Evolutionary conservation across 306 rosid species (phyloP), one percentile per base, ranked within the genome.

Genomic region (Sophora flavescens): DNA sequence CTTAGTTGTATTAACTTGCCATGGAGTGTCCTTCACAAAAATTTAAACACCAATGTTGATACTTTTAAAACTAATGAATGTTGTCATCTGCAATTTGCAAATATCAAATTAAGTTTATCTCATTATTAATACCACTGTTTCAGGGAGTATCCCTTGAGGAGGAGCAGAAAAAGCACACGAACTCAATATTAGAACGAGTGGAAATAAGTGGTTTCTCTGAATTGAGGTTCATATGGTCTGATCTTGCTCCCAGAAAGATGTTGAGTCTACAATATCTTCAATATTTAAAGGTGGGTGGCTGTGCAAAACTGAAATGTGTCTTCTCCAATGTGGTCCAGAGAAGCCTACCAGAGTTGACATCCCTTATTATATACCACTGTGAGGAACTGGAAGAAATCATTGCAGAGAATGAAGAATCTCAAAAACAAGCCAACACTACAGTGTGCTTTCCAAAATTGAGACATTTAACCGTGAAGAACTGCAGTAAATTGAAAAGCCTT

Each of bases 331-430:
- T 8, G 17, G 22, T 63, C 28, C 13, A 10, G 8, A 33, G 53
- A 62, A 51, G 54, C 73, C 72, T 75, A n/a, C 72, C 73, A 0
- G 64, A 75, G 65, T 52, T 75, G 52, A 14, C 41, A 75, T 26
- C 26, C 33, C 54, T 75, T 9, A 11, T 9, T 6, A 22, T 75
- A 36, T 6, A 35, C 11, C 14, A 8, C 13, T 75, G 80, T 39
- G 72, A 75, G 41, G 72, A 63, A 52, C 6, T 75, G 12, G 80
- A 63, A 63, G 62, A 75, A 51, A 75, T 74, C 7, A 8, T 62
- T 6, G 48, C 50, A 63, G 72, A 63, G 14, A 36, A 50, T 18
- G 39, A 39, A 75, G 63, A 50, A 22, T 18, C 6, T 35, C 39
- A 4, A 7, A 13, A 38, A 38, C 30, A 12, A 32, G 8, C 38